Conservation (phyloP, 2,329 filamentous ascomycete species). For the Fonsecaea multimorphosa region DNA sequence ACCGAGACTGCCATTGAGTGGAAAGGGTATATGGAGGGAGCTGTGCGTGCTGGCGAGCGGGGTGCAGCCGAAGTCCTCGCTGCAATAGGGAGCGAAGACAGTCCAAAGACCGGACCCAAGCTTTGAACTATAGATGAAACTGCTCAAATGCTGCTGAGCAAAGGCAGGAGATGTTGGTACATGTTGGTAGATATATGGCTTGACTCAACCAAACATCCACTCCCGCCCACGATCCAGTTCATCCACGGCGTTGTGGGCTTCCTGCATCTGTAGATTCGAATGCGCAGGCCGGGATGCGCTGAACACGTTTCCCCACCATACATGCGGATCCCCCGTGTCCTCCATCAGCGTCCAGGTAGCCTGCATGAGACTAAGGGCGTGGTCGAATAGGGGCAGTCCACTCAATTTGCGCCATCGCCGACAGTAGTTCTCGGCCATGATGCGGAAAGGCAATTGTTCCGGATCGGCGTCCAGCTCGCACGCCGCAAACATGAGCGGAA, state of each 20-base stretch:
- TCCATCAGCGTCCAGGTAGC: conserved; percentile 2
- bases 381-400: background rate
- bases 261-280: background rate
- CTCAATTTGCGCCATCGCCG: conserved; percentile 5
- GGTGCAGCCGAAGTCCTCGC: conserved; percentile 53
- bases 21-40: conserved; percentile 66
- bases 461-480: conserved; percentile 8
- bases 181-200: background rate
- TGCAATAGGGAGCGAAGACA: conserved; percentile 43
- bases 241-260: background rate
- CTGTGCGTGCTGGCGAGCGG: conserved; percentile 56
- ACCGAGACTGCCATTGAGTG: conserved; percentile 60
- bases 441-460: conserved; percentile 9
- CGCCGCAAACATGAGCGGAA: conserved; percentile 8
- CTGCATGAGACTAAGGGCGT: conserved; percentile 6
- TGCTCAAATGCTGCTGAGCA: too few relatives aligned
- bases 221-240: background rate
- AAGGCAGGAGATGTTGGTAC: background rate
- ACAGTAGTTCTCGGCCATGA: conserved; percentile 12
- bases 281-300: background rate
- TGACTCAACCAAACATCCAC: conserved; percentile 2
- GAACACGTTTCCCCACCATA: conserved; percentile 16
- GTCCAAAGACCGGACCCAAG: background rate
- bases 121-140: background rate
- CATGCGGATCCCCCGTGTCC: background rate